Evolutionary conservation across 129 eudicot genomes (phyloP).

Genomic region (Tanacetum coccineum): DNA sequence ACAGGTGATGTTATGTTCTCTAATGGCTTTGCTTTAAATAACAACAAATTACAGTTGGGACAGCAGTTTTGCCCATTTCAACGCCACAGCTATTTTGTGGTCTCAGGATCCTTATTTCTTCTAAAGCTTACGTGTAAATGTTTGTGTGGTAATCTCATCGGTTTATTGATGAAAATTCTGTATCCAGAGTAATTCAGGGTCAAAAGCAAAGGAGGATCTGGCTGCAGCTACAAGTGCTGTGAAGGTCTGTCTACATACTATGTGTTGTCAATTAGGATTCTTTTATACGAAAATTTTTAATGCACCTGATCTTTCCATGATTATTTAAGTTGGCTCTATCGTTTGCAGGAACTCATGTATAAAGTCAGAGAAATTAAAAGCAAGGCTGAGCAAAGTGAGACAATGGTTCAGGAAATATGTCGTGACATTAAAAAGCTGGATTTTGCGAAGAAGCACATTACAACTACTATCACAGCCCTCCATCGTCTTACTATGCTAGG

Average conservation of each 20-base stretch:
- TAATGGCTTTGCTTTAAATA: conserved; percentile 2
- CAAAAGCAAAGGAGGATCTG: conserved; percentile 96
- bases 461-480: conserved; percentile 83
- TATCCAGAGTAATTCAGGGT: conserved; percentile 96
- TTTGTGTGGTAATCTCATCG: background rate
- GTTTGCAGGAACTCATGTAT: conserved; percentile 83
- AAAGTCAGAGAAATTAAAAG: conserved; percentile 94
- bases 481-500: conserved; percentile 99
- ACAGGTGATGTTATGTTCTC: conserved; percentile 51
- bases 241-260: conserved; percentile 51
- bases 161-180: conserved; percentile 19
- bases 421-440: conserved; percentile 99
- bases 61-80: conserved; percentile 8
- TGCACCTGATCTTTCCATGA: conserved; percentile 6
- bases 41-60: background rate
- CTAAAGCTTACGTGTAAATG: conserved; percentile 10
- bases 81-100: conserved; percentile 13
- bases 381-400: conserved; percentile 99
- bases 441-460: conserved; percentile 94
- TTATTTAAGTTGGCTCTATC: conserved; percentile 6
- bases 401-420: conserved; percentile 99
- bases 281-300: conserved; percentile 13
- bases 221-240: conserved; percentile 98
- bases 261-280: conserved; percentile 19
- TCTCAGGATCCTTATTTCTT: conserved; percentile 7